Evolutionary conservation across 2,329 filamentous ascomycete genomes (phyloP).

Genomic region (Alternaria postmessia): DNA sequence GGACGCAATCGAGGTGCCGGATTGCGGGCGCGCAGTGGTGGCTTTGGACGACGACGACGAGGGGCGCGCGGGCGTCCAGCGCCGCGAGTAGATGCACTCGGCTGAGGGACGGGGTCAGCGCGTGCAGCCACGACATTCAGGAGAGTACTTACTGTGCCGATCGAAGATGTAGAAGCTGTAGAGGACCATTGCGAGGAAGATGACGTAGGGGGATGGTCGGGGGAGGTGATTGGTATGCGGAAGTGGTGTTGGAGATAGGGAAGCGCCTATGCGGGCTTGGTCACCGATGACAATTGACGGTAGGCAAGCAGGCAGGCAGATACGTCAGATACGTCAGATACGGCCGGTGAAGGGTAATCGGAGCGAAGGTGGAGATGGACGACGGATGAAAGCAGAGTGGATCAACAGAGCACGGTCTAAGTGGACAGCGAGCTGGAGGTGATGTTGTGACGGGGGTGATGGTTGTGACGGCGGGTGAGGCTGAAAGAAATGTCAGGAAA

Average conservation of each 20-base stretch:
- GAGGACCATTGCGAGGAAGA: slow-evolving; percentile 73
- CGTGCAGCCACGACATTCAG: neutral
- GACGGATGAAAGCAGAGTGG: neutral
- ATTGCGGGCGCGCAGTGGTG: slow-evolving; percentile 55
- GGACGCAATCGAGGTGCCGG: slow-evolving; percentile 56
- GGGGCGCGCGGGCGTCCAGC: slow-evolving; percentile 71
- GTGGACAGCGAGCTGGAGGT: neutral
- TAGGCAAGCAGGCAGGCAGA: too few species aligned
- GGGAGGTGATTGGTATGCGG: neutral
- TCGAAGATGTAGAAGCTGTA: slow-evolving; percentile 99
- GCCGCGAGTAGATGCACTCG: slow-evolving; percentile 95
- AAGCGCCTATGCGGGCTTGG: slow-evolving; percentile 1
- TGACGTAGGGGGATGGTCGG: neutral
- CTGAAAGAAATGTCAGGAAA: slow-evolving; percentile 19
- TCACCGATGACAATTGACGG: slow-evolving; percentile 3
- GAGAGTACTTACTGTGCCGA: slow-evolving; percentile 78
- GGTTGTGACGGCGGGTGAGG: slow-evolving; percentile 10
- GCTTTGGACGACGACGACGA: slow-evolving; percentile 56
- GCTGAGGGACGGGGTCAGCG: slow-evolving; percentile 62
- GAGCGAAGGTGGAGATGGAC: neutral
- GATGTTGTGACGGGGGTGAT: neutral
- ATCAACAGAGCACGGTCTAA: neutral
- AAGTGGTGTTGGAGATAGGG: slow-evolving; percentile 4
- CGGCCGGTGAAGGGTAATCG: neutral
- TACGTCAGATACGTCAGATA: neutral